These are phyloP conservation scores for Ascoidea rubescens DNA, from an alignment of 805 yeast genomes.

Conservation along the genomic window DNA sequence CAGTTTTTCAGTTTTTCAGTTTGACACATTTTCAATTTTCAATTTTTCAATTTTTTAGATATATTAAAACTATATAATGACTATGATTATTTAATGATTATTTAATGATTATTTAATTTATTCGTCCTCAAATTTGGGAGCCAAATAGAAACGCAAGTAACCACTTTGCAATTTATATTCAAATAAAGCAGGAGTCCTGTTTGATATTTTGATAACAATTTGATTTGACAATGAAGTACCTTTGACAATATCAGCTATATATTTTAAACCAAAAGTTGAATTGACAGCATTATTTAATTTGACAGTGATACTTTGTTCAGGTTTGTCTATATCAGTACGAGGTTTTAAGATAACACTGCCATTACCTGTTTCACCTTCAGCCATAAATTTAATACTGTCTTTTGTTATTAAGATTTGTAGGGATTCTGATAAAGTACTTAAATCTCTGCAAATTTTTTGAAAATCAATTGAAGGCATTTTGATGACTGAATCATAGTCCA, in stretches of 20 bases:
- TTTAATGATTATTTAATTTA: constrained; percentile 25
- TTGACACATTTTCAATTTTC: constrained; percentile 1
- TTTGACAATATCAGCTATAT: constrained; percentile 81
- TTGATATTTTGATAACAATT: constrained; percentile 77
- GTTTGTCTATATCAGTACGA: constrained; percentile 63
- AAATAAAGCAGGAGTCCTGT: constrained; percentile 85
- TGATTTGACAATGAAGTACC: constrained; percentile 68
- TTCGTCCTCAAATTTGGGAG: constrained; percentile 94
- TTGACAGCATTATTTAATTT: constrained; percentile 78
- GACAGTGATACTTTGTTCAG: constrained; percentile 62
- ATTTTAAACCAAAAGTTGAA: constrained; percentile 83
- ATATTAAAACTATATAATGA: no score
- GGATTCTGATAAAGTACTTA: constrained; percentile 78
- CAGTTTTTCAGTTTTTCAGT: background rate
- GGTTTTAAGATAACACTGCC: constrained; percentile 85
- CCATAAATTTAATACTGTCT: constrained; percentile 78
- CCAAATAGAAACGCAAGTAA: constrained; percentile 86
- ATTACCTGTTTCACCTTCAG: constrained; percentile 85
- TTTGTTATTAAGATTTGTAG: constrained; percentile 77
- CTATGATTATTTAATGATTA: background rate
- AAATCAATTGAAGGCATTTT: constrained; percentile 83
- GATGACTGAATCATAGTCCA: constrained; percentile 78
- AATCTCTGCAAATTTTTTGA: constrained; percentile 79
- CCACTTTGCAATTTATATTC: constrained; percentile 90
- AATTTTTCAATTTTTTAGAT: background rate